phyloP scores from a whole-genome alignment of 805 yeast genomes.

The Kuraishia cidri region DNA sequence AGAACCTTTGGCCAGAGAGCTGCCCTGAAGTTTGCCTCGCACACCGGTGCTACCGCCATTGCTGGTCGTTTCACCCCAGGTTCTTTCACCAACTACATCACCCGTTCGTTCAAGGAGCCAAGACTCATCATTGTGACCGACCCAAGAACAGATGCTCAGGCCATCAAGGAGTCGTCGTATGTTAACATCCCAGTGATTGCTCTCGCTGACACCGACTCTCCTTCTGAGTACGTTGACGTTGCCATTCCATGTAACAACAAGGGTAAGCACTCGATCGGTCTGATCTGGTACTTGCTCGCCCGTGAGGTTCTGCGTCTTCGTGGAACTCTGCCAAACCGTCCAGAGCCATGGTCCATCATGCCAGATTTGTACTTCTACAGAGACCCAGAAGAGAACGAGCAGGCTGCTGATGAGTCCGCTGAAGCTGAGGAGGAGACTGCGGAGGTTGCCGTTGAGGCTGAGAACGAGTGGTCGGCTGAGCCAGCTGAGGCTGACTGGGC shows the following conservation, averaged over 20 bases:
- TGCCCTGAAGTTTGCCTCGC: conserved; percentile 98
- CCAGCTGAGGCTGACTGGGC: conserved; percentile 72
- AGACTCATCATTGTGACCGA: conserved; percentile 98
- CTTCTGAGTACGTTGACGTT: conserved; percentile 97
- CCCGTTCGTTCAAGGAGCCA: conserved; percentile 99
- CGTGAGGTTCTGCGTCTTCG: conserved; percentile 99
- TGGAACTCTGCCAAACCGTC: conserved; percentile 95
- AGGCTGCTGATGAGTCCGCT: conserved; percentile 51
- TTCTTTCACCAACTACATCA: conserved; percentile 99
- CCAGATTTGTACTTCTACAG: conserved; percentile 99
- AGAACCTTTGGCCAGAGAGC: conserved; percentile 99
- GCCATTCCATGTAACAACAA: conserved; percentile 99
- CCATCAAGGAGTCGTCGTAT: conserved; percentile 99
- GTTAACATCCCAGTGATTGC: conserved; percentile 99
- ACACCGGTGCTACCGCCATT: conserved; percentile 99
- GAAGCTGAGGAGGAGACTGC: conserved; percentile 58
- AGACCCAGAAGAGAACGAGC: conserved; percentile 97
- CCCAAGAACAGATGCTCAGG: conserved; percentile 99
- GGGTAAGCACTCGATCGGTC: conserved; percentile 99
- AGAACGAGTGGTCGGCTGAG: conserved; percentile 33
- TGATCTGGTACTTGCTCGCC: conserved; percentile 98
- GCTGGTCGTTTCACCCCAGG: conserved; percentile 99
- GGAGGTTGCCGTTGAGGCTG: conserved; percentile 63
- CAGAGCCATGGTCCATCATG: conserved; percentile 98
- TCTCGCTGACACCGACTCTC: conserved; percentile 96